Evolutionary conservation across 2,329 filamentous ascomycete species (phyloP), one percentile per base, ranked within the genome.

Genomic region (Cercospora canescens): DNA sequence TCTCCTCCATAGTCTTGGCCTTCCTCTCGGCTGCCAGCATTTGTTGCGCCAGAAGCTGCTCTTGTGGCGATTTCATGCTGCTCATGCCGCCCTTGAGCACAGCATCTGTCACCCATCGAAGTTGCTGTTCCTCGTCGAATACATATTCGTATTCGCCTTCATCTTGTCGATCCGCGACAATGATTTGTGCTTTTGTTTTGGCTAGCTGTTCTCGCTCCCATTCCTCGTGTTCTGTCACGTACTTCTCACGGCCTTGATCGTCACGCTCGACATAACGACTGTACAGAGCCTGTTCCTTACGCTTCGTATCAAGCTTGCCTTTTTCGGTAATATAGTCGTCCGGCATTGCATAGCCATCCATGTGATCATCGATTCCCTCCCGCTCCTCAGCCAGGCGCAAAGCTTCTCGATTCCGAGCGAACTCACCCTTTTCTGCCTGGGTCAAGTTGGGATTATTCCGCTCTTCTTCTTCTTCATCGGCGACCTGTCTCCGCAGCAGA

Each of bases 311-410:
- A 68, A 96, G 89, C 75, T 96, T 95, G 24, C 93, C 93, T 79
- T 94, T 94, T 76, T 96, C 93, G 0, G 92, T 97, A 68, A 97
- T 94, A 76, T 97, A 97, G 77, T 97, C 93, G 70, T 97, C 94
- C 0, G 94, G 95, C 82, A 99, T 89, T 70, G 90, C 86, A 79
- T 98, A 99, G 2, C 94, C 94, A 81, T 97, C 94, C 21, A 90
- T 87, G 77, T 97, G 89, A 72, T 98, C 94, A 76, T 98, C 94
- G 69, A 99, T 96, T 50, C 87, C 87, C 63, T 94, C 82, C 24
- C 94, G 86, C 77, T 96, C 93, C 79, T 97, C 72, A 74, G 82
- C 81, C 76, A 83, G 74, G 73, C 81, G 80, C 74, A 80, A 71
- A 63, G 80, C 80, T 78, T 98, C 92, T 54, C 92, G 84, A 75